Base-by-base conservation (phyloP, 768 basidiomycete genomes). In the Boletales sp. region DNA sequence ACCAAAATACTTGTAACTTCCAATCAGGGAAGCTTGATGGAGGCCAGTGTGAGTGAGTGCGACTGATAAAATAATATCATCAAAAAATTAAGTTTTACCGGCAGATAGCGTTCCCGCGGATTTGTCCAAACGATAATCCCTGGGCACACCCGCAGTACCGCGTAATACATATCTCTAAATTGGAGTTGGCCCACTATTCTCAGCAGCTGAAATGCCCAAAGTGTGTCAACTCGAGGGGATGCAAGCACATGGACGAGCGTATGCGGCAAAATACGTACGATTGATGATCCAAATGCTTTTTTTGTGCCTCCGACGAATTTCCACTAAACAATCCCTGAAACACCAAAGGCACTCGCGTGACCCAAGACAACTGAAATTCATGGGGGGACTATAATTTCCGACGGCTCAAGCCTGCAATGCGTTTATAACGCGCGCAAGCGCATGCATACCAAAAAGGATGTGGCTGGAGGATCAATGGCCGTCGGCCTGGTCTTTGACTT, bases 361-460 rank as follows among this genome's bases (percentile, higher is more conserved):
- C 37, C 50, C 53, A 45, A 58, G 48, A 21, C 55, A 56, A 42
- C 55, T 61, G 40, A 62, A 55, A 24, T 57, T 56, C 55, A 62
- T 52, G 53, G 36, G 46, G 40, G 1, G 41, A 39, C 48, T 46
- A 52, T 61, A 53, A 66, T 64, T 56, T 55, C 62, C 61, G 64
- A 40, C 3, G 18, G 47, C 48, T 41, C 48, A 43, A 52, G 35
- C n/a, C 43, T 43, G 43, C 50, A n/a, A 29, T 40, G 43, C 48
- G 5, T 43, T 41, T 39, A 46, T 27, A 50, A 46, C 38, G 27
- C 44, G 40, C 39, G 30, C 57, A 48, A 52, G 47, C 41, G 40
- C 32, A 50, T 45, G 56, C 49, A 42, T 46, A 60, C 61, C 54
- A 59, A 55, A 46, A 54, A 48, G 43, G 61, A 54, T 35, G 56